Percentiles rank a stretch among this genome's conserved stretches.
Evolutionary conservation across 441 rosid genomes (phyloP).

Genomic region (Corymbia citriodora): DNA sequence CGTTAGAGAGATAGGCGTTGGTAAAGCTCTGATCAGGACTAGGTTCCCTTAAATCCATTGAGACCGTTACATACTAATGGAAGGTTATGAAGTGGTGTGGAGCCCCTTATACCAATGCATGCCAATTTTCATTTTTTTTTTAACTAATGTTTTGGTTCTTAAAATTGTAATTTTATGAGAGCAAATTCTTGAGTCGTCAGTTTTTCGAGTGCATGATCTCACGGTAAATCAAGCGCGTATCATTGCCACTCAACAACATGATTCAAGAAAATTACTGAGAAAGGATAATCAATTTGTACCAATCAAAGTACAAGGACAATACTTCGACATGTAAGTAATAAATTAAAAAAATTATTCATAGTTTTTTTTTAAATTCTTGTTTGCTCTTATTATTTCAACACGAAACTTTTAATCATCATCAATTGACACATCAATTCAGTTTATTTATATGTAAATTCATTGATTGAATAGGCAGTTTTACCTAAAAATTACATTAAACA

Average conservation of each 20-base stretch:
- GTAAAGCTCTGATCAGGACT: too few species aligned
- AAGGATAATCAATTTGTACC: not conserved
- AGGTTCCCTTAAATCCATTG: too few species aligned
- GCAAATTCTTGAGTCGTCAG: not conserved
- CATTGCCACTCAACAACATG: fast-evolving
- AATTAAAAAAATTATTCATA: too few species aligned
- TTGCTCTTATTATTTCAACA: not conserved
- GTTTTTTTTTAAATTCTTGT: not conserved
- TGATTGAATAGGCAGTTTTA: fast-evolving
- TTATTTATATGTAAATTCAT: not conserved
- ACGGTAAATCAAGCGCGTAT: fast-evolving
- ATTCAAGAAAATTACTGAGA: fast-evolving
- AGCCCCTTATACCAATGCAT: too few species aligned
- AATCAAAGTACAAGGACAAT: not conserved
- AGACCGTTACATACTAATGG: too few species aligned
- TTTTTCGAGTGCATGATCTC: not conserved
- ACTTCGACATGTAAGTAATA: fast-evolving
- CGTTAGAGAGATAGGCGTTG: too few species aligned
- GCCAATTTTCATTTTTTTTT: too few species aligned
- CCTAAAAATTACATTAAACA: not conserved
- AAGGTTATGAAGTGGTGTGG: too few species aligned
- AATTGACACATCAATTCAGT: fast-evolving
- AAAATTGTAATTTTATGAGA: not conserved
- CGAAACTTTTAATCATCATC: fast-evolving
- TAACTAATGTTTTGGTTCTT: too few species aligned